Evolutionary conservation across 331 rosid genomes (phyloP).

Genomic region (Malus hybrid): DNA sequence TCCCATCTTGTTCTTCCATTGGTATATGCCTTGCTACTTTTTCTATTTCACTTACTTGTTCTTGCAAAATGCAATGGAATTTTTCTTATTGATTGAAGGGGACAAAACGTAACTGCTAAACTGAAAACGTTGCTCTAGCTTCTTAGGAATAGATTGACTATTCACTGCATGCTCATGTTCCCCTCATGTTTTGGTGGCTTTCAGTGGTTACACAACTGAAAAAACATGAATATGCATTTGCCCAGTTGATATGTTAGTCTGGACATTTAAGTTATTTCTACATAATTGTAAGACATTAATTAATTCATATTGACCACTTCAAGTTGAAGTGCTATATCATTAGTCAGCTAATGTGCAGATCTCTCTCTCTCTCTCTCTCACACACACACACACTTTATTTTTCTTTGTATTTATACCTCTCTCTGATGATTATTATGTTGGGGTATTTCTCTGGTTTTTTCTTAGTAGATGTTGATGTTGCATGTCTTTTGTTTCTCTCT

Average conservation of each 20-base stretch:
- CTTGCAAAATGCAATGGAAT: neutral
- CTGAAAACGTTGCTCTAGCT: neutral
- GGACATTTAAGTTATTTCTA: neutral
- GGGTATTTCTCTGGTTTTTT: neutral
- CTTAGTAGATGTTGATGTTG: slow-evolving; percentile 4
- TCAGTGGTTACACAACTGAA: neutral
- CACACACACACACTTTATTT: neutral
- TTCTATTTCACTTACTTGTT: neutral
- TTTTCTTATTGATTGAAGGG: neutral
- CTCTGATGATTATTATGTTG: neutral
- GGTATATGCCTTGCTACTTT: slow-evolving; percentile 39
- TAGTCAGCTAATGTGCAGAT: neutral
- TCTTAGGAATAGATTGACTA: neutral
- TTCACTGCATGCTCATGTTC: neutral
- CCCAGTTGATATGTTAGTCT: neutral
- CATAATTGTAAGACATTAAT: neutral
- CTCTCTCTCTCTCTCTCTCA: neutral
- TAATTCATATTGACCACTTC: neutral
- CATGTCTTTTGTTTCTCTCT: neutral
- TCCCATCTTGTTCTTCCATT: slow-evolving; percentile 87
- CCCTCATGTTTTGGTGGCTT: neutral
- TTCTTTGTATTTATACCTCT: neutral
- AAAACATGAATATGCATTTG: neutral
- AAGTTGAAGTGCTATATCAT: neutral
- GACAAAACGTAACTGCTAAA: neutral